Base-by-base conservation (phyloP, 1,284 basidiomycete genomes). In the Boletus sp. region DNA sequence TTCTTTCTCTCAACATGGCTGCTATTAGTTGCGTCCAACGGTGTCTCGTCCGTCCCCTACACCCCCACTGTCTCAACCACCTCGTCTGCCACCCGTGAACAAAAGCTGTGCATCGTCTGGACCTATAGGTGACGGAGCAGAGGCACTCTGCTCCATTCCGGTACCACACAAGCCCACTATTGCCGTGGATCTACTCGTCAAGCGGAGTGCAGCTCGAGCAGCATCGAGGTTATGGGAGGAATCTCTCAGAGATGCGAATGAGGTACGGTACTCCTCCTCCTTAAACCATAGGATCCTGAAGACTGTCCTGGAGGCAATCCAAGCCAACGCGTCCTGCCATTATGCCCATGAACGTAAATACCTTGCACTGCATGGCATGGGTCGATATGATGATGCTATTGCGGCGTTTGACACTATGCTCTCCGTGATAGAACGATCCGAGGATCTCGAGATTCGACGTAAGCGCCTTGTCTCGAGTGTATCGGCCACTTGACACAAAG, bases 311-410 rank as follows among this genome's bases (percentile, higher is more conserved):
- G 43, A 62, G 61, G 58, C 19, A 21, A 49, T 62, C 25, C 23
- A 46, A 27, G 3, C 4, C 11, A 57, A 59, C 28, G 1, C 50
- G 2, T 57, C 35, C 16, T 56, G 28, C 37, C 47, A 56, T n/a
- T 48, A 17, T 17, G 53, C 38, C 27, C 53, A 59, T 16, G 61
- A 59, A 44, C 3, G 52, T 5, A 55, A 43, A 43, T n/a, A 55
- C 14, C 17, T 44, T 17, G 61, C 57, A 19, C 49, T 62, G 9
- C 53, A 59, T 21, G 57, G 30, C 6, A 44, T 35, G 40, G 27
- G 37, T 13, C 53, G 31, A 31, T 53, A 59, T 17, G 37, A 62
- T 10, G 57, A 59, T 35, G 62, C 62, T 5, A 55, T 55, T 8
- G 25, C 35, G 19, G 27, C 49, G 23, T 60, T 33, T 9, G 50